phyloP scores from a whole-genome alignment of 179 eudicot species.

The Corrigiola litoralis region DNA sequence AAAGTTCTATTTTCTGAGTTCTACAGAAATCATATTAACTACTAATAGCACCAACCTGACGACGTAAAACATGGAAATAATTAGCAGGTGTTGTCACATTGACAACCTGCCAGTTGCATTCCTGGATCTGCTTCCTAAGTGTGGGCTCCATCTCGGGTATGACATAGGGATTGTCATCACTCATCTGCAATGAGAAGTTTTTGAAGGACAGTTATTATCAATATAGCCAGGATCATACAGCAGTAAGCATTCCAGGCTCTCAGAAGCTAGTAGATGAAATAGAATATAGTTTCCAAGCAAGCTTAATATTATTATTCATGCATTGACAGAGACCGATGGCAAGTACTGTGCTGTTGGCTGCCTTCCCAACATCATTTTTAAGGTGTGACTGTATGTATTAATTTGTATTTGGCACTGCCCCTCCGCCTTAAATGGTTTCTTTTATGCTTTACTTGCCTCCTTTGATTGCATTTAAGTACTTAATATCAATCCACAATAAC shows the following conservation, averaged over 20 bases:
- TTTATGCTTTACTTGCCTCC: too few relatives aligned
- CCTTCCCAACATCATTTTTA: too few relatives aligned
- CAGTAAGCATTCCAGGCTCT: neutral
- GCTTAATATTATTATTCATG: too few relatives aligned
- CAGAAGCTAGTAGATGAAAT: slow-evolving; percentile 5
- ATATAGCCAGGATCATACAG: neutral
- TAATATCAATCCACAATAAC: too few relatives aligned
- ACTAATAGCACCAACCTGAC: slow-evolving; percentile 31
- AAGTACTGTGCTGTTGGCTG: too few relatives aligned
- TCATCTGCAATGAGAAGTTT: slow-evolving; percentile 32
- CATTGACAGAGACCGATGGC: too few relatives aligned
- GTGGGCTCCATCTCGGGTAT: slow-evolving; percentile 53
- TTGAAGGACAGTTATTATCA: neutral
- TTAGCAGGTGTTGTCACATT: slow-evolving; percentile 52
- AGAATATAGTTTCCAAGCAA: too few relatives aligned
- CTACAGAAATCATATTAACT: neutral
- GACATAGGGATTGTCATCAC: slow-evolving; percentile 46
- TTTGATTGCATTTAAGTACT: too few relatives aligned
- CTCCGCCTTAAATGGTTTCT: too few relatives aligned
- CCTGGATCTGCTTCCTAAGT: slow-evolving; percentile 39
- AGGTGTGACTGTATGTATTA: too few relatives aligned
- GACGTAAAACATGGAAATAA: slow-evolving; percentile 51
- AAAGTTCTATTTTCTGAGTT: neutral
- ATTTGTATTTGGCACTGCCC: too few relatives aligned
- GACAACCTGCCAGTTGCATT: slow-evolving; percentile 54